Base-by-base conservation (phyloP, 345 rosid species). In the Leavenworthia alabamica region DNA sequence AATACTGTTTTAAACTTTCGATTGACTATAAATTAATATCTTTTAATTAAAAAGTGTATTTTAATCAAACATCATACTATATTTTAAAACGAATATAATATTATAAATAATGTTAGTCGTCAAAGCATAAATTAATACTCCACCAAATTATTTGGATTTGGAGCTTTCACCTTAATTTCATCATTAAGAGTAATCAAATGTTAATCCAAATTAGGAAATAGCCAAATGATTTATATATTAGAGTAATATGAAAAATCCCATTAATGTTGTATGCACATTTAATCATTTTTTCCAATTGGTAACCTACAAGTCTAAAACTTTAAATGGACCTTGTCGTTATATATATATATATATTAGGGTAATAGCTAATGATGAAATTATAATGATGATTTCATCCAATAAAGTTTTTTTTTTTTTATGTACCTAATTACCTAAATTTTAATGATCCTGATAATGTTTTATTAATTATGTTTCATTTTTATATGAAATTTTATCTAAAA, bases 191-290 rank as follows among this genome's bases (percentile, higher is more conserved):
- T 33, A 7, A 19, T 51, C 41, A 52, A 51, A 51, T 41, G 47
- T 19, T 52, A 64, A 41, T 51, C 52, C 23, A 64, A 40, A 41
- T 64, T 64, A 52, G 52, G 60, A 52, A 63, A 51, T 24, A 23
- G 23, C 16, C 32, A 40, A 51, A 64, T 28, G 3, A 14, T 46
- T 6, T 32, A 20, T 20, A 20, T 20, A 20, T 23, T 23, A n/a
- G 23, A 17, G 8, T 8, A 39, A 32, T 32, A 4, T 9, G 12
- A 32, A 32, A 8, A 8, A 12, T 32, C 36, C 35, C 35, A 31
- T 31, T 31, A 31, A 0, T 31, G 35, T 31, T 31, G 35, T 20
- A 10, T 31, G 4, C 11, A 8, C 11, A 31, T 2, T 31, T 8
- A 29, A 64, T 43, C 16, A 53, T 43, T 65, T 65, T 9, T 4